A percentile compares a stretch with the other conserved stretches of the same genome.
Conservation (phyloP, 352 stramenopile genomes). For the Pythium aquatile region DNA sequence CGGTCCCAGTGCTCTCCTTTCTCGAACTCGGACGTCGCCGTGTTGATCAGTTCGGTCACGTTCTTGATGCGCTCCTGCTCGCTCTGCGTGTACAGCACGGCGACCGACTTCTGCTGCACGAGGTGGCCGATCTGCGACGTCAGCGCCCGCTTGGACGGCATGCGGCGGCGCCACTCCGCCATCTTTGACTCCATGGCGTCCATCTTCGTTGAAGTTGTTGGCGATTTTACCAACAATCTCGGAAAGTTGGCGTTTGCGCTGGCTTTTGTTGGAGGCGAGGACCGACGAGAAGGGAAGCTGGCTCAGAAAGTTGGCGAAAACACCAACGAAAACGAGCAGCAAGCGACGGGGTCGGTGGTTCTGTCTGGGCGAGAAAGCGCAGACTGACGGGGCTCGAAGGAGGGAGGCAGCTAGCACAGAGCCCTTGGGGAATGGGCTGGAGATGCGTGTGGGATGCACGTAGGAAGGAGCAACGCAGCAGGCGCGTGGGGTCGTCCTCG, state of each 20-base stretch:
- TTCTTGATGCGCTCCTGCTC: constrained; percentile 73
- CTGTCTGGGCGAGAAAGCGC: constrained; percentile 7
- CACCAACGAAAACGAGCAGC: neutral
- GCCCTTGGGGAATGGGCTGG: neutral
- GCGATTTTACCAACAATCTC: neutral
- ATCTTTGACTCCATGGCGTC: constrained; percentile 70
- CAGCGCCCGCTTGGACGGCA: constrained; percentile 74
- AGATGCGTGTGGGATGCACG: constrained; percentile 1
- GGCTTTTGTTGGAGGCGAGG: neutral
- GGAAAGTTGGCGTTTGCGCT: neutral
- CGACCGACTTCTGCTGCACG: constrained; percentile 79
- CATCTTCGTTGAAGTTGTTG: constrained; percentile 21
- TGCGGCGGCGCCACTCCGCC: constrained; percentile 56
- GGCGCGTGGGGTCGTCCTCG: constrained; percentile 5
- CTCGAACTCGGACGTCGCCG: constrained; percentile 74
- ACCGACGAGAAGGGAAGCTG: neutral
- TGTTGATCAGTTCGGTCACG: constrained; percentile 65
- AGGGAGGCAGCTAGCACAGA: neutral
- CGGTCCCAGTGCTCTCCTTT: constrained; percentile 67
- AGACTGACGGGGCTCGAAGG: neutral
- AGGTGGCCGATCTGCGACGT: constrained; percentile 61
- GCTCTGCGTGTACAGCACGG: constrained; percentile 69
- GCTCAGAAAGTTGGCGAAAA: constrained; percentile 11
- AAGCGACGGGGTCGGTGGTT: constrained; percentile 1
- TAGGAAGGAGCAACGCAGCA: neutral